A percentile compares a stretch with the other conserved stretches of the same genome.
Conservation (phyloP, 83 land plant species). For the Thuja plicata region DNA sequence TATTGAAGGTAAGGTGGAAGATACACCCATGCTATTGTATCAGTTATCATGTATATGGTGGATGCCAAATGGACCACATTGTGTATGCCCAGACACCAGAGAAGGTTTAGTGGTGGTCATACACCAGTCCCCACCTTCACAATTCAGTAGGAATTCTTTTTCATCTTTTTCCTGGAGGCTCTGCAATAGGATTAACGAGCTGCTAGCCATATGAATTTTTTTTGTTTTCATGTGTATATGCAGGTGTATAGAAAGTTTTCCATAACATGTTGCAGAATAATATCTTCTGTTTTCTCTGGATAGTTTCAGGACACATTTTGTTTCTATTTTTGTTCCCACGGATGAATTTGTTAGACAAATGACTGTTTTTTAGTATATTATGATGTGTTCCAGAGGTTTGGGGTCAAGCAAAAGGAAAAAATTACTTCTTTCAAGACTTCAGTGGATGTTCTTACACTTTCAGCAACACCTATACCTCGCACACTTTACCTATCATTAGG, state of each 20-base stretch:
- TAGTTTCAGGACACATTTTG: background rate
- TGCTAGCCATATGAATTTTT: background rate
- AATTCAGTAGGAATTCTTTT: background rate
- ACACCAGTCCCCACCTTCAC: background rate
- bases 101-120: background rate
- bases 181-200: background rate
- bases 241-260: background rate
- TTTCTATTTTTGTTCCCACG: background rate
- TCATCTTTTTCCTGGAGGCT: background rate
- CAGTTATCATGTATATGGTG: background rate
- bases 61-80: background rate
- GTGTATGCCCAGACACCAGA: background rate
- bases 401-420: conserved; percentile 96
- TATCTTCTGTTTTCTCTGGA: background rate
- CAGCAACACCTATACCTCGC: conserved; percentile 98
- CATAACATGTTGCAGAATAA: background rate
- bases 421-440: conserved; percentile 93
- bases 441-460: conserved; percentile 96
- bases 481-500: conserved; percentile 94
- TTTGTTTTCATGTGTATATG: background rate
- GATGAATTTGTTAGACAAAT: conserved; percentile 4
- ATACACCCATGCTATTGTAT: background rate
- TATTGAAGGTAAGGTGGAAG: background rate
- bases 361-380: conserved; percentile 1
- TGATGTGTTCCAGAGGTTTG: conserved; percentile 75